Conservation (phyloP, 108 stramenopile genomes). For the Licmophora abbreviata region DNA sequence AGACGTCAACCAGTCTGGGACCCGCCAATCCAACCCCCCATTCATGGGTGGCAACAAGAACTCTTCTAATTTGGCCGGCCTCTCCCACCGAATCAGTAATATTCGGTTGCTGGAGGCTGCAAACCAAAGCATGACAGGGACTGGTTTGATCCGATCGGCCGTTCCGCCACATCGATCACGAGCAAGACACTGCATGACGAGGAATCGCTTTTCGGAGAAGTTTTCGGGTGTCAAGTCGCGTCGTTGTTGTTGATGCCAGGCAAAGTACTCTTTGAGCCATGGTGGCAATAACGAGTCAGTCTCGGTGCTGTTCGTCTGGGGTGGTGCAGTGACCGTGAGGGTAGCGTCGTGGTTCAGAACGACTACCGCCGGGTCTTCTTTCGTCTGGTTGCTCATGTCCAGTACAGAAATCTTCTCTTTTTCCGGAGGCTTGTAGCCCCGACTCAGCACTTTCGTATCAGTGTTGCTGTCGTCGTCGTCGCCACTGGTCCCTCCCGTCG, state of each 20-base stretch:
- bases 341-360: too few species aligned
- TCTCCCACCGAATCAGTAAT: slow-evolving; percentile 34
- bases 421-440: too few species aligned
- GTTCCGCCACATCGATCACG: slow-evolving; percentile 34
- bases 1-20: slow-evolving; percentile 15
- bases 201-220: slow-evolving; percentile 14
- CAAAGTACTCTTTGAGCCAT: slow-evolving; percentile 41
- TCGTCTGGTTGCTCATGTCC: too few species aligned
- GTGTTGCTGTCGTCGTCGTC: too few species aligned
- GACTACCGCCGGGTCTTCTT: too few species aligned
- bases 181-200: slow-evolving; percentile 23
- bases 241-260: slow-evolving; percentile 27
- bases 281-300: too few species aligned
- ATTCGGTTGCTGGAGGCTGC: slow-evolving; percentile 25
- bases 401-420: too few species aligned
- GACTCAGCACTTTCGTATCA: too few species aligned
- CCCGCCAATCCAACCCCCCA: slow-evolving; percentile 38
- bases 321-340: too few species aligned
- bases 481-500: too few species aligned
- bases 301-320: too few species aligned
- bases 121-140: slow-evolving; percentile 27
- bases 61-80: slow-evolving; percentile 29
- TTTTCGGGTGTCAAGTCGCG: slow-evolving; percentile 1
- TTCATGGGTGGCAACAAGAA: slow-evolving; percentile 36
- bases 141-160: slow-evolving; percentile 34